Evolutionary conservation across 768 basidiomycete genomes (phyloP), one percentile per base, ranked within the genome.

Genomic region (Filobasidium floriforme): DNA sequence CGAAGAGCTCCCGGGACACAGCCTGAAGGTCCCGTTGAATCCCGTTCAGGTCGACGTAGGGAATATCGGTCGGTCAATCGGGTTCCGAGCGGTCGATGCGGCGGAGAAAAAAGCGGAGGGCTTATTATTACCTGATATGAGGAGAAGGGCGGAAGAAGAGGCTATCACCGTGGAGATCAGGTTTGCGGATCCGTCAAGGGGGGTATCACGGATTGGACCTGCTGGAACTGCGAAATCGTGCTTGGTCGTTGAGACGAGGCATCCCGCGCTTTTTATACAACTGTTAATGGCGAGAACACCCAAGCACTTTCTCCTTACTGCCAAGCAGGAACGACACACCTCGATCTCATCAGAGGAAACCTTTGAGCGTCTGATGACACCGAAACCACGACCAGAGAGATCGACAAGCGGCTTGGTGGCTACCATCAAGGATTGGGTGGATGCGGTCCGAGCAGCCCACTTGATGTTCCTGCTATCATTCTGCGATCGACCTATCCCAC

Each of bases 391-490:
- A 9, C 12, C 24, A 26, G 28, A 40, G 11, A 24, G 28, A 7
- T 43, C 44, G 3, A 22, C 28, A 1, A 40, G 32, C 18, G n/a
- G 37, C 28, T 29, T 26, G 37, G 7, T 22, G 54, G 9, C 19
- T 43, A 12, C 54, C 54, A 24, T n/a, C 37, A 1, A 54, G 51
- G 65, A 24, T 37, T 41, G 28, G 37, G 14, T 22, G 41, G 29
- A 46, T 59, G 14, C 46, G 22, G 46, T 49, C 15, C 66, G 69
- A 14, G 6, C 52, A 28, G 57, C n/a, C 12, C 59, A 66, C 59
- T 73, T 86, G 43, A 76, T 84, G 18, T 73, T 79, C 61, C 71
- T 79, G 14, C 82, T 81, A 7, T 84, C 84, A 0, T 73, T 82
- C 73, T 82, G 22, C 83, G 83, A 73, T 61, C 74, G 22, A 29